phyloP scores from a whole-genome alignment of 1,284 basidiomycete species.

The Trichosporon ovoides region DNA sequence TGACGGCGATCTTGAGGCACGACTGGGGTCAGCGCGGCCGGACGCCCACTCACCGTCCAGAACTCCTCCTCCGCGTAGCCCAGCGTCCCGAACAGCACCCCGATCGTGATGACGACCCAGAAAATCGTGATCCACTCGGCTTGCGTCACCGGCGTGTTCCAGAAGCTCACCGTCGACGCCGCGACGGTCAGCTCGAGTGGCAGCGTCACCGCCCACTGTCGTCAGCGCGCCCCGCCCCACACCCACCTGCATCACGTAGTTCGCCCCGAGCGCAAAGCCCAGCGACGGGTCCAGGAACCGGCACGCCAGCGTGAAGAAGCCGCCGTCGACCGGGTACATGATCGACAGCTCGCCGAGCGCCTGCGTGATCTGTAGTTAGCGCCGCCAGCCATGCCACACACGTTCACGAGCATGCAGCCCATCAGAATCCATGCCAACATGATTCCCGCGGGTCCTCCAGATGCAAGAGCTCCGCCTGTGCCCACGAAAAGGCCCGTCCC shows the following conservation, averaged over 20 bases:
- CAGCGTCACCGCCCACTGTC: conserved; percentile 47
- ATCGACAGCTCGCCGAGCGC: conserved; percentile 52
- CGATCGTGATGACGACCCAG: conserved; percentile 33
- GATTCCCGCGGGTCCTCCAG: conserved; percentile 52
- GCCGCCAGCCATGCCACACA: neutral
- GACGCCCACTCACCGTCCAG: conserved; percentile 27
- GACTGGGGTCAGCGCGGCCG: conserved; percentile 11
- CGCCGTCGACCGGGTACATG: conserved; percentile 50
- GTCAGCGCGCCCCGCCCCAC: neutral
- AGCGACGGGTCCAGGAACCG: conserved; percentile 43
- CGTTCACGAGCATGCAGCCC: conserved; percentile 25
- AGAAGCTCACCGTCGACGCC: conserved; percentile 40
- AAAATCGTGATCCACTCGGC: conserved; percentile 50
- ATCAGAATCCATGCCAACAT: conserved; percentile 47
- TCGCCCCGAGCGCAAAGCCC: conserved; percentile 47
- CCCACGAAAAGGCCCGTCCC: conserved; percentile 51
- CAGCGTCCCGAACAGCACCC: conserved; percentile 31
- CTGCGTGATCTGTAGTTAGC: conserved; percentile 33
- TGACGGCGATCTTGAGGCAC: conserved; percentile 44
- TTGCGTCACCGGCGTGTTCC: conserved; percentile 38
- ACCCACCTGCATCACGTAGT: conserved; percentile 27
- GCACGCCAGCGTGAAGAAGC: conserved; percentile 49
- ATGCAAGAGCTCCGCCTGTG: conserved; percentile 49
- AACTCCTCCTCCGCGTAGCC: conserved; percentile 49
- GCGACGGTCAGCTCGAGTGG: conserved; percentile 50